Base-by-base conservation (phyloP, 164 flowering plant genomes). In the Buxus sempervirens region DNA sequence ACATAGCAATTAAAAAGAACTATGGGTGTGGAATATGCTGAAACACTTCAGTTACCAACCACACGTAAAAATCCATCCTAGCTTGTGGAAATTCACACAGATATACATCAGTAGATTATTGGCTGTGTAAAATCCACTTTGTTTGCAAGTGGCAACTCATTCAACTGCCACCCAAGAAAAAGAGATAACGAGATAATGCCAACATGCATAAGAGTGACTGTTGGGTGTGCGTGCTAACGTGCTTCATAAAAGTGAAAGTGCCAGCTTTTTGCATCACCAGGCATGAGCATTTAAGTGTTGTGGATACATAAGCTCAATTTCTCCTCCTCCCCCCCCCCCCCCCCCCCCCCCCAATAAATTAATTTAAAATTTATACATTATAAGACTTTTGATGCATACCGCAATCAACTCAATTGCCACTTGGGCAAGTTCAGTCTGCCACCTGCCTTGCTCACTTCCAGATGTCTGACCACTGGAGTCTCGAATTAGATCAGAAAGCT, bases 351-450 rank as follows among this genome's bases (percentile, higher is more conserved):
- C 51, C 51, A 10, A 45, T 6, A 45, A 45, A 45, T 10, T 15
- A 45, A 20, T 19, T 26, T 53, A 23, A 12, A 13, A 28, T 13
- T 16, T 49, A 28, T 36, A 2, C 27, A 15, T 20, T 58, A 15
- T 0, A 67, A 24, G 28, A 25, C 48, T 58, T 16, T 14, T 27
- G 66, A 64, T 69, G 57, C 96, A 84, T 84, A 92, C 99, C 66
- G 82, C 91, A 78, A 96, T 96, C 25, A 96, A 82, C 85, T 96
- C 98, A 76, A 96, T 85, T 49, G 98, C 93, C 59, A 88, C 96
- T 78, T 93, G 98, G 22, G 88, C 77, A 54, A 96, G 97, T 75
- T 96, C 99, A 63, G 93, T 73, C 76, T 90, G 98, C 99, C 99
- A 96, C 73, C 95, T 81, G 58, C 89, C 89, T 73, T 89, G 99